Evolutionary conservation across 179 eudicot genomes (phyloP).

Genomic region (Camellia oleifera): DNA sequence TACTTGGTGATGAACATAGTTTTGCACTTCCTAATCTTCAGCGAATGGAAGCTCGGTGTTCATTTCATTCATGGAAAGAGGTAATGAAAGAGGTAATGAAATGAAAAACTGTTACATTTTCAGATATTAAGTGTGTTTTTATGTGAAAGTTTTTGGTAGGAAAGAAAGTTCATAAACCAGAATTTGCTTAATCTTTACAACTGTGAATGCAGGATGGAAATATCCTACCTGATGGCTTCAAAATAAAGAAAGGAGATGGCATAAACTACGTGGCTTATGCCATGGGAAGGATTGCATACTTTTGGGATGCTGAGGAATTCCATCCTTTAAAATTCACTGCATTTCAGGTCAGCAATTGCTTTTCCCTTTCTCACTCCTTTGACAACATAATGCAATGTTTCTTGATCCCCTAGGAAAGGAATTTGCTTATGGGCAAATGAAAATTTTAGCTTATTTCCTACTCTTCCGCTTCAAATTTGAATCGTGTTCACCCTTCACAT

Average conservation of each 20-base stretch:
- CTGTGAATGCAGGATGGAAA: constrained; percentile 20
- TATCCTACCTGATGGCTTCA: constrained; percentile 18
- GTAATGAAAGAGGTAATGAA: too few relatives aligned
- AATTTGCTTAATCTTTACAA: too few relatives aligned
- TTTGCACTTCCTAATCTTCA: too few relatives aligned
- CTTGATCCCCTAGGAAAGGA: constrained; percentile 19
- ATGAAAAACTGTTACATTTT: too few relatives aligned
- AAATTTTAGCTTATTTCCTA: constrained; percentile 22
- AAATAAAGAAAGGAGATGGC: constrained; percentile 20
- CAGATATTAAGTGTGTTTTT: too few relatives aligned
- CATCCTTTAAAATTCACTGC: constrained; percentile 22
- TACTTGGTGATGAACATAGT: too few relatives aligned
- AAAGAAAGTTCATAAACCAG: background rate
- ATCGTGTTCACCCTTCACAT: constrained; percentile 29
- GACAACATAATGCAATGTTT: background rate
- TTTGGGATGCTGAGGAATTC: constrained; percentile 27
- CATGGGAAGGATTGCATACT: constrained; percentile 24
- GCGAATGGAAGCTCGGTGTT: too few relatives aligned
- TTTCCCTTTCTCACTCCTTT: background rate
- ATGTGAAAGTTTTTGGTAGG: background rate
- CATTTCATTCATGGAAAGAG: too few relatives aligned
- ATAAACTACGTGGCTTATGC: constrained; percentile 21
- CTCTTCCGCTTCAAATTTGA: constrained; percentile 19
- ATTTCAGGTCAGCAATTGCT: constrained; percentile 18
- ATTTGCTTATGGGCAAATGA: constrained; percentile 30